Evolutionary conservation across 768 basidiomycete species (phyloP), one percentile per base, ranked within the genome.

Genomic region (Tephrocybe sp.): DNA sequence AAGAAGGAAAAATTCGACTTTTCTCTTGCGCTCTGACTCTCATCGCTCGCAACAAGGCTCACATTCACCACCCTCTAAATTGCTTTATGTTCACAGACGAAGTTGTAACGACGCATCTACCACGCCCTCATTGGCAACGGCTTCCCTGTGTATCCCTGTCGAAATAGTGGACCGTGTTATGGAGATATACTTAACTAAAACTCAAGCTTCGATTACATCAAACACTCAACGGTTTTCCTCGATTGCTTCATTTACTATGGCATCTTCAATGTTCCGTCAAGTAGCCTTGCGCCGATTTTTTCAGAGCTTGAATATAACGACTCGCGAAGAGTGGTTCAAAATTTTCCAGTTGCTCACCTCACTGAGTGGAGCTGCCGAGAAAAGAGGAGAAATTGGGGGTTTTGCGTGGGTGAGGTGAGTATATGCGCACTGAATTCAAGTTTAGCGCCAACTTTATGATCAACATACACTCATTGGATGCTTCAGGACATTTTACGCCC

Each of bases 391-490:
- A 39, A 51, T 51, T 30, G 57, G 62, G 13, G 73, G 72, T 5
- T 73, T 75, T 54, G 52, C 57, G 31, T 80, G 78, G 73, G 71
- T 79, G 40, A 77, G 66, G 80, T 82, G 53, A 53, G 75, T 70
- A 36, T 61, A 63, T 60, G 63, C 55, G 42, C 41, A 31, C 33
- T 36, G n/a, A n/a, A n/a, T n/a, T n/a, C n/a, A n/a, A n/a, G n/a
- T n/a, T n/a, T n/a, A n/a, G n/a, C n/a, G n/a, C 31, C 10, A 46
- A 39, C 38, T 11, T 16, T 19, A 26, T 30, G 40, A 13, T 40
- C 22, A 26, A 54, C 20, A 26, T 33, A 42, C 38, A 35, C 47
- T 49, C 42, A 34, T 32, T 22, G 17, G 26, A 39, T 1, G 5
- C 41, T 12, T 36, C 48, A 74, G 71, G 56, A 65, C 67, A 32